These are phyloP conservation scores for Penicillium sclerotigenum DNA, from an alignment of 2,329 filamentous ascomycete genomes.

Conservation along the genomic window DNA sequence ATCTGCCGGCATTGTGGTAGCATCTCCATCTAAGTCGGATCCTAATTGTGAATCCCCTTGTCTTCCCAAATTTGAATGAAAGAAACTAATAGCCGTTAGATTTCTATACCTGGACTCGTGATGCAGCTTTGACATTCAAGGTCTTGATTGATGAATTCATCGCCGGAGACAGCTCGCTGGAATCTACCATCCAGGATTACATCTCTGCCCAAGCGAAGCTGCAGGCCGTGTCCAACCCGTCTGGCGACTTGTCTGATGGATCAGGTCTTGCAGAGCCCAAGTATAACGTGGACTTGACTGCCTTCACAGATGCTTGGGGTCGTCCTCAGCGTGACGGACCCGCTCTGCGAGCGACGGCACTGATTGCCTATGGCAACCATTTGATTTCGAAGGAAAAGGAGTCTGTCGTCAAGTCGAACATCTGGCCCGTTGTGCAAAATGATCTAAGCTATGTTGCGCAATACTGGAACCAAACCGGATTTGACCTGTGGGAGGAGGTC, in stretches of 20 bases:
- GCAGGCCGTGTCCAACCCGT: not conserved
- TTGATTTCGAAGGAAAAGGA: not conserved
- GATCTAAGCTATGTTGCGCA: constrained; percentile 15
- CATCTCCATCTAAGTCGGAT: not conserved
- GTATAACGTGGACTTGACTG: not conserved
- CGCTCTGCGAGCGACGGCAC: not conserved
- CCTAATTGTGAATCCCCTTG: not conserved
- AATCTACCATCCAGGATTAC: not conserved
- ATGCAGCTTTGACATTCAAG: not conserved
- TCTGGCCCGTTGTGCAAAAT: constrained; percentile 6
- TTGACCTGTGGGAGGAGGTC: constrained; percentile 16
- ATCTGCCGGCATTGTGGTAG: not conserved
- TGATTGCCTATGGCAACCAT: not conserved
- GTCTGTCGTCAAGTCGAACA: not conserved
- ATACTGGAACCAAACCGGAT: constrained; percentile 19
- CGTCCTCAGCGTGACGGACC: not conserved
- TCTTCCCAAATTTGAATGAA: not conserved
- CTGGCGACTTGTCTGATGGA: not conserved
- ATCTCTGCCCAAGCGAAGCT: not conserved
- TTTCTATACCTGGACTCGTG: constrained; percentile 1
- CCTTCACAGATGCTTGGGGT: not conserved
- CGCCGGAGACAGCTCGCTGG: not conserved
- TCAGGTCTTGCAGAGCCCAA: not conserved
- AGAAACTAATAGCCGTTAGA: not conserved
- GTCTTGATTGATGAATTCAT: not conserved